Evolutionary conservation across 768 basidiomycete species (phyloP), one percentile per base, ranked within the genome.

Genomic region (Trametes cubensis): DNA sequence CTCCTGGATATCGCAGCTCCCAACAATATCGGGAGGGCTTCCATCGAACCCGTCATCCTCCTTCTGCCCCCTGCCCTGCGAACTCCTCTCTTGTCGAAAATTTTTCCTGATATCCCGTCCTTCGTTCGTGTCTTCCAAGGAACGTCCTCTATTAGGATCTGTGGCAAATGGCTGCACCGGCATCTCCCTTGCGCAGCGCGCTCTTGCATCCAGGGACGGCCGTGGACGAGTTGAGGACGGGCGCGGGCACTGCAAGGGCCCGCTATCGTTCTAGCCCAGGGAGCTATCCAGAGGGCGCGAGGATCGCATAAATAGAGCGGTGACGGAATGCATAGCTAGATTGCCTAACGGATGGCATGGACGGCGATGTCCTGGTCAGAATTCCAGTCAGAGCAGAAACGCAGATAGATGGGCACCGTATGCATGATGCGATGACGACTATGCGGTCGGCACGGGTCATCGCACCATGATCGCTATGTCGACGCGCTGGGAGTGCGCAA

Each of bases 401-500:
- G 25, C 23, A 25, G 55, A 41, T 28, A 34, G 14, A 15, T 40
- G 51, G 34, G 38, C 40, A 52, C 34, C 34, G 34, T 11, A 34
- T 44, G 34, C 10, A 34, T 44, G 53, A 54, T 47, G 56, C 11
- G 20, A 46, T 17, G 28, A n/a, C 6, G 55, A 10, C 20, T n/a
- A n/a, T 17, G 5, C n/a, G 21, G 26, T 18, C 47, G 38, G 46
- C 34, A 30, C 44, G 45, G 55, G 47, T 40, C 34, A 40, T 48
- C 34, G 28, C 30, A 11, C 30, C 50, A 15, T 38, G 58, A 59
- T 59, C 41, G 58, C 58, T 45, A 59, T 59, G 58, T 59, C 49
- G 49, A 44, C 42, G 38, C 21, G 18, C 42, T 45, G 44, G 39
- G 39, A 42, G 51, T 17, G 34, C 34, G 34, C 34, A 10, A 47